Conservation (phyloP, 306 rosid genomes). For the Mimosa pudica region DNA sequence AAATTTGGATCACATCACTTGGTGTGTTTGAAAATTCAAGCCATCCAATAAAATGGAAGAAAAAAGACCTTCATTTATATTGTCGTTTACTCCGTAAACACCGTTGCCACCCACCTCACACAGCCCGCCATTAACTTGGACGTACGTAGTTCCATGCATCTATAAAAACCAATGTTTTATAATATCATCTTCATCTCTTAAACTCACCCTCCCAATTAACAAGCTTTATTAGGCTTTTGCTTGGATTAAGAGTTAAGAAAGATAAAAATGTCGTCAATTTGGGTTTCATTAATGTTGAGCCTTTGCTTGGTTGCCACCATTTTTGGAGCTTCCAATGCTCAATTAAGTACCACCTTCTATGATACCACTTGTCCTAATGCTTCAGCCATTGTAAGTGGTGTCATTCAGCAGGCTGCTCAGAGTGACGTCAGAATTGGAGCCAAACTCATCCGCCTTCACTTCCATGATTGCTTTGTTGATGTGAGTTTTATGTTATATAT, state of each 20-base stretch:
- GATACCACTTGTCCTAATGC: slow-evolving; percentile 23
- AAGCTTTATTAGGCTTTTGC: neutral
- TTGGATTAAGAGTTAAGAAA: neutral
- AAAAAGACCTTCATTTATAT: neutral
- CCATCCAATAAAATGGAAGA: too few species aligned
- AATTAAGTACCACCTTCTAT: slow-evolving; percentile 13
- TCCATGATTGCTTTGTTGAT: slow-evolving; percentile 22
- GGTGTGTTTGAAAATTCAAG: neutral
- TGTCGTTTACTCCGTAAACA: neutral
- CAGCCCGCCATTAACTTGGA: neutral
- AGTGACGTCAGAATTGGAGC: slow-evolving; percentile 29
- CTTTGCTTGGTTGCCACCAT: neutral
- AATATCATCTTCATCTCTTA: neutral
- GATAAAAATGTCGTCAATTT: neutral
- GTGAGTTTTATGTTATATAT: neutral
- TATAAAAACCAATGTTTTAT: neutral
- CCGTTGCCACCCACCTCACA: neutral
- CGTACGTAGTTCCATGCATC: slow-evolving; percentile 10
- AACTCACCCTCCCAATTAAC: neutral
- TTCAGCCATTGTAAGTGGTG: slow-evolving; percentile 2
- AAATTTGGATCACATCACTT: neutral
- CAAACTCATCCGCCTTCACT: slow-evolving; percentile 14
- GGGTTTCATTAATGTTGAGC: neutral
- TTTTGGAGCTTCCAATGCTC: slow-evolving; percentile 3
- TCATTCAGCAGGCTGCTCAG: slow-evolving; percentile 16